Evolutionary conservation across 768 basidiomycete species (phyloP), one percentile per base, ranked within the genome.

Genomic region (Mycena galericulata): DNA sequence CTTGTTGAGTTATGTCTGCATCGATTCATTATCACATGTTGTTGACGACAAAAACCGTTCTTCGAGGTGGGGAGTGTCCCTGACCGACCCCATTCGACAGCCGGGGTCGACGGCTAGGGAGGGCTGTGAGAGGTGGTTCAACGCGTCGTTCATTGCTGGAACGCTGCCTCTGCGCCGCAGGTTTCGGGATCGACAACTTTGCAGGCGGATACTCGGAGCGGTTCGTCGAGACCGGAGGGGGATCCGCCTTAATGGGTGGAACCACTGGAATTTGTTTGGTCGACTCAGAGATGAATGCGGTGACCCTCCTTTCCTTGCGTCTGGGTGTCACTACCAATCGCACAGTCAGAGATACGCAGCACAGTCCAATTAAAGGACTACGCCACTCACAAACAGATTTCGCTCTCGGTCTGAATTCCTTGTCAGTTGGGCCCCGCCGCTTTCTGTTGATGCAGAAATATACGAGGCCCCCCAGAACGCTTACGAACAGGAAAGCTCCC

Each of bases 151-250:
- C 20, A 17, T 14, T 32, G 24, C 17, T 50, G 30, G 1, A n/a
- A n/a, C n/a, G n/a, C n/a, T n/a, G n/a, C n/a, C 9, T 32, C 29
- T 15, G 32, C 20, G 43, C 41, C 43, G 38, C 43, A 32, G 45
- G 58, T 27, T 46, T 46, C 1, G 46, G 43, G 1, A 29, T 4
- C 11, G 41, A 11, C 29, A 58, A 15, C 18, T 36, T 47, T 4
- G 7, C 27, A 4, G 18, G 7, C 27, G 29, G 43, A 47, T 22
- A 20, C 18, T 59, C 58, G 34, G 46, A 59, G 43, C 58, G 58
- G 17, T 34, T 59, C 27, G 58, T 59, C 32, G 58, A 24, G 45
- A 47, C 45, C 15, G 58, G 58, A 1, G 58, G 58, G 5, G n/a
- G 2, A 26, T 59, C 58, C 30, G 18, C 32, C 45, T 59, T 59